Conservation (phyloP, 2,329 filamentous ascomycete genomes). For the Sclerotinia glacialis region DNA sequence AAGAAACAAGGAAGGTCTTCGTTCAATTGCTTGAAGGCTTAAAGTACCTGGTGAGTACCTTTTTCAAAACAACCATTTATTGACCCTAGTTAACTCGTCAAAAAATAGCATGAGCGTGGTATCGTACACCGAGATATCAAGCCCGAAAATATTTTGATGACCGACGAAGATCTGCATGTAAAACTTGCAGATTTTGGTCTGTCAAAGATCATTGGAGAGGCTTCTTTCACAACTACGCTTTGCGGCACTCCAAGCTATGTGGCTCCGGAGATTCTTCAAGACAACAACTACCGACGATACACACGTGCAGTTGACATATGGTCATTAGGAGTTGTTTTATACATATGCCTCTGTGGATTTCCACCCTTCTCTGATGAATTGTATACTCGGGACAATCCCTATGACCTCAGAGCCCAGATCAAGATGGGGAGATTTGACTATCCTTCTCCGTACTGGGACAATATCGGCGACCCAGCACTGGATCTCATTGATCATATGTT, state of each 20-base stretch:
- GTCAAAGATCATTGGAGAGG: constrained; percentile 97
- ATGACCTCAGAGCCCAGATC: constrained; percentile 84
- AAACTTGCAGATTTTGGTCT: constrained; percentile 96
- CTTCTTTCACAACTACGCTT: constrained; percentile 94
- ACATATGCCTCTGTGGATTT: constrained; percentile 95
- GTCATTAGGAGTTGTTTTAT: constrained; percentile 96
- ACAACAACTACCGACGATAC: constrained; percentile 78
- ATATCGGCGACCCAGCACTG: constrained; percentile 78
- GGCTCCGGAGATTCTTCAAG: constrained; percentile 89
- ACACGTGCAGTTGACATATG: constrained; percentile 94
- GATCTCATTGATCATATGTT: constrained; percentile 96
- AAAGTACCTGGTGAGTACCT: constrained; percentile 78
- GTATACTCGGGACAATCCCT: constrained; percentile 76
- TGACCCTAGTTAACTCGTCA: constrained; percentile 35
- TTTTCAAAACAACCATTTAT: not conserved
- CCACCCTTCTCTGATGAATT: constrained; percentile 96
- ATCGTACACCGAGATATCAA: constrained; percentile 93
- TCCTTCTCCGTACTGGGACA: constrained; percentile 93
- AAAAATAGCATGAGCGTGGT: constrained; percentile 80
- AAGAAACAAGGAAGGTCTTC: constrained; percentile 83
- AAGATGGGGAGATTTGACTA: constrained; percentile 88
- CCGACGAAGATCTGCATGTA: constrained; percentile 78
- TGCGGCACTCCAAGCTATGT: constrained; percentile 98
- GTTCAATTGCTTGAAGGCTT: constrained; percentile 87
- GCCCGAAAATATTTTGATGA: constrained; percentile 64